A percentile compares a stretch with the other conserved stretches of the same genome.
phyloP scores from a whole-genome alignment of 2,329 filamentous ascomycete genomes.

The Penicillium sp. region DNA sequence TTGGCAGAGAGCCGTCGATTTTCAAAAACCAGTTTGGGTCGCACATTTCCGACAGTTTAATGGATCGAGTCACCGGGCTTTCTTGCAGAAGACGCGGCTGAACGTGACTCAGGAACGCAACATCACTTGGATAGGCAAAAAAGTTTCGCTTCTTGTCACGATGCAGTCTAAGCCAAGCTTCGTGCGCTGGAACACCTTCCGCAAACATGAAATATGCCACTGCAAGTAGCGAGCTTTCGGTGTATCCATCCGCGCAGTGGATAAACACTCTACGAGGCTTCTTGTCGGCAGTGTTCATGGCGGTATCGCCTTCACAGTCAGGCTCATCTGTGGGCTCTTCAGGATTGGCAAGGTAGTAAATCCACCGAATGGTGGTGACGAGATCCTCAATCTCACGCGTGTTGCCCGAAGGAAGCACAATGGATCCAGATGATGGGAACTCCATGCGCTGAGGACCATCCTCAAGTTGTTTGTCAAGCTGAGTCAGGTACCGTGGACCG shows the following conservation, averaged over 20 bases:
- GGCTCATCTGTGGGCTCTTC: conserved; percentile 36
- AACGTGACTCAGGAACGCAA: conserved; percentile 73
- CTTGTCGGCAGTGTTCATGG: conserved; percentile 44
- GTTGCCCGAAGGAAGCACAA: conserved; percentile 79
- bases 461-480: conserved; percentile 58
- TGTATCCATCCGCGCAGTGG: conserved; percentile 94
- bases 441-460: conserved; percentile 61
- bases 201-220: conserved; percentile 94
- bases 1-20: conserved; percentile 88
- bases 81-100: conserved; percentile 68
- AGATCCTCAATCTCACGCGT: conserved; percentile 80
- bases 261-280: conserved; percentile 71
- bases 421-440: conserved; percentile 92
- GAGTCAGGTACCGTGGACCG: conserved; percentile 63
- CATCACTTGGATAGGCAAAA: conserved; percentile 91
- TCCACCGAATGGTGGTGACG: conserved; percentile 83
- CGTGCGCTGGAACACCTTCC: conserved; percentile 72
- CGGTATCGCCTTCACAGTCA: conserved; percentile 56
- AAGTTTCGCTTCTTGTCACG: conserved; percentile 81
- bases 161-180: conserved; percentile 86
- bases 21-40: conserved; percentile 76
- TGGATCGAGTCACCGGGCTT: conserved; percentile 32
- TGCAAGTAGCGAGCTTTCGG: conserved; percentile 83
- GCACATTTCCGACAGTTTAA: conserved; percentile 28
- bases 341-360: conserved; percentile 77